Percentiles rank a stretch among this genome's conserved stretches.
Evolutionary conservation across 176 grass and related monocot species (phyloP).

Genomic region (Lolium rigidum): DNA sequence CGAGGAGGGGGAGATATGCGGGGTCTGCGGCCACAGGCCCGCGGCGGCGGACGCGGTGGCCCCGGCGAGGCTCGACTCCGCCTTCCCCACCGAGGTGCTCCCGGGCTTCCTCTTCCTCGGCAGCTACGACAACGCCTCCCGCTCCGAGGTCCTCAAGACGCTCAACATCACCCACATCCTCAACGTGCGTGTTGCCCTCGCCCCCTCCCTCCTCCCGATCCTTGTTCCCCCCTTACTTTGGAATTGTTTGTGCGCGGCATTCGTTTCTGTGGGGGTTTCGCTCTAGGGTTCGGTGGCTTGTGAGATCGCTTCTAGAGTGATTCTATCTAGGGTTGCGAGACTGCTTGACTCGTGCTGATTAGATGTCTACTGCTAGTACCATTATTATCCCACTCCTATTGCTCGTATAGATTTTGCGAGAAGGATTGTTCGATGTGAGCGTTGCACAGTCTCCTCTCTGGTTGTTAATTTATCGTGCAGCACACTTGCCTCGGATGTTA

Average conservation of each 20-base stretch:
- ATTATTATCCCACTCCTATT: neutral
- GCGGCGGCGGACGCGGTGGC: conserved; percentile 20
- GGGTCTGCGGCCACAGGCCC: conserved; percentile 64
- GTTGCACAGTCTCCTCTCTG: conserved; percentile 12
- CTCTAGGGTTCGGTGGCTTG: conserved; percentile 25
- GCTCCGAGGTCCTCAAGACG: conserved; percentile 69
- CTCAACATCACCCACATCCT: conserved; percentile 78
- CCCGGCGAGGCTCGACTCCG: conserved; percentile 45
- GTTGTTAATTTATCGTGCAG: neutral
- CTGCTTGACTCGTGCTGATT: neutral
- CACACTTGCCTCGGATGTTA: neutral
- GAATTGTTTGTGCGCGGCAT: neutral
- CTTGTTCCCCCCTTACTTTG: neutral
- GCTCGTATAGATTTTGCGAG: neutral
- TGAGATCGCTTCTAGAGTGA: conserved; percentile 8
- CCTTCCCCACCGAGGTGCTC: conserved; percentile 83
- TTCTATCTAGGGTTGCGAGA: neutral
- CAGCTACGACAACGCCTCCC: conserved; percentile 89
- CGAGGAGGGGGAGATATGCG: conserved; percentile 88
- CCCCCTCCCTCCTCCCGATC: neutral
- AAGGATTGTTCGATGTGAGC: no score
- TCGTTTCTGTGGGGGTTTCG: conserved; percentile 3
- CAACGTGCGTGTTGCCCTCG: conserved; percentile 57
- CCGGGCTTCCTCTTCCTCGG: conserved; percentile 90
- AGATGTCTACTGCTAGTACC: neutral